A percentile compares a stretch with the other conserved stretches of the same genome.
phyloP scores from a whole-genome alignment of 129 eudicot genomes.

The Dittrichia graveolens region DNA sequence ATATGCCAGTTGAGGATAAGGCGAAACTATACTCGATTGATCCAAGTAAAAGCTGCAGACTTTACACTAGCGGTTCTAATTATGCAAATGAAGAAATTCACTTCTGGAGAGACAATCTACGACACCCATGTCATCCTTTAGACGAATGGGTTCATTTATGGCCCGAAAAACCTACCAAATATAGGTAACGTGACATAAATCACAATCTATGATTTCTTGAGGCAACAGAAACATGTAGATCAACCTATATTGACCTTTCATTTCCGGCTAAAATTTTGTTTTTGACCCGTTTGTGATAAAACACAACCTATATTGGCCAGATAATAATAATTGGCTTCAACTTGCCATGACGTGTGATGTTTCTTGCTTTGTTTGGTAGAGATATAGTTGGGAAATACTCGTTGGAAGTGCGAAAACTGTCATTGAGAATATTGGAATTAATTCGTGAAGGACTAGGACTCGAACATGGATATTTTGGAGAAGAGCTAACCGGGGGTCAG shows the following conservation, averaged over 20 bases:
- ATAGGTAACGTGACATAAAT: slow-evolving; percentile 25
- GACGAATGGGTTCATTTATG: slow-evolving; percentile 36
- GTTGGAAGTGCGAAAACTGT: slow-evolving; percentile 44
- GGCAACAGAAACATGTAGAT: too few species aligned
- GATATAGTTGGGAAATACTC: slow-evolving; percentile 46
- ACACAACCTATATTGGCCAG: too few species aligned
- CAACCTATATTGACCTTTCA: too few species aligned
- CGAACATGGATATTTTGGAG: slow-evolving; percentile 46
- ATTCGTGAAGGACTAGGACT: slow-evolving; percentile 66
- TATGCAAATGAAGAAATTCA: slow-evolving; percentile 34
- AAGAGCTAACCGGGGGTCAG: slow-evolving; percentile 42
- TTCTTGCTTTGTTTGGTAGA: slow-evolving; percentile 19
- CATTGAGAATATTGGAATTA: slow-evolving; percentile 49
- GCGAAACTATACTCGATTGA: slow-evolving; percentile 40
- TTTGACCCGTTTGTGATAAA: background rate
- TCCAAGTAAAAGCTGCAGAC: slow-evolving; percentile 39
- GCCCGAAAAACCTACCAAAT: slow-evolving; percentile 39
- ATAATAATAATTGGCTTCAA: background rate
- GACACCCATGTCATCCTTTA: slow-evolving; percentile 47
- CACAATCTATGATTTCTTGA: background rate
- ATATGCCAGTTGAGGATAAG: slow-evolving; percentile 41
- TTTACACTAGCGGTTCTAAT: slow-evolving; percentile 38
- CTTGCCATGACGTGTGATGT: slow-evolving; percentile 8
- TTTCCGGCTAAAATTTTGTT: background rate
- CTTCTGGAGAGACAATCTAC: slow-evolving; percentile 45